Evolutionary conservation across 768 basidiomycete genomes (phyloP), one percentile per base, ranked within the genome.

Genomic region (Chalciporus piperatus): DNA sequence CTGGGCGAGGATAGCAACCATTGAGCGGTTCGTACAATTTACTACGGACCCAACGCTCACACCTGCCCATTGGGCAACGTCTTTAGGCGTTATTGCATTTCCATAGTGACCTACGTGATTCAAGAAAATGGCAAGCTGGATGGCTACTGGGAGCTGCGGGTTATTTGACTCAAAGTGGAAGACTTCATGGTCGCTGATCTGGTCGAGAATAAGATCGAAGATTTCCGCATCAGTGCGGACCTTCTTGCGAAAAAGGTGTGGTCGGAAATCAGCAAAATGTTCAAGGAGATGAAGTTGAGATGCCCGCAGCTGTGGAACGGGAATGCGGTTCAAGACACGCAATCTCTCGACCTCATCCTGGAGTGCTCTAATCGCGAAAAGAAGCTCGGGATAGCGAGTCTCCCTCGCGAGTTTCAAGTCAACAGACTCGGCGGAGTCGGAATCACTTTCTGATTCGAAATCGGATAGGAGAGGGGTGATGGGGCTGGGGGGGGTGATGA

Each of bases 81-180:
- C 38, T n/a, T 50, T 25, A 0, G 17, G 10, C 2, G 44, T 3
- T 1, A 19, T 3, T 2, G 38, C 41, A 54, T 72, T 73, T 14
- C 70, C 63, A 49, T 61, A 56, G 16, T 71, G 66, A 1, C 70
- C 66, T 30, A 59, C 51, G 7, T 56, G 43, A 47, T 11, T 59
- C 54, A 27, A 45, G 22, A 56, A 75, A 68, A 17, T 71, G 62
- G 20, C 64, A 46, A 20, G 52, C 47, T 72, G 72, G 3, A 56
- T 48, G 8, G 61, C 55, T 23, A 72, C 53, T 1, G 65, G 64
- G 1, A 65, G 51, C 44, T 71, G 68, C 2, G 27, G 4, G n/a
- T 54, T 32, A 12, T 56, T 44, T 2, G 53, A 60, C 2, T 48
- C 47, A 12, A 54, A 65, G 0, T 39, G 1, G 32, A 71, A 72